A percentile compares a stretch with the other conserved stretches of the same genome.
Conservation (phyloP, 441 rosid species). For the Gossypium armourianum region DNA sequence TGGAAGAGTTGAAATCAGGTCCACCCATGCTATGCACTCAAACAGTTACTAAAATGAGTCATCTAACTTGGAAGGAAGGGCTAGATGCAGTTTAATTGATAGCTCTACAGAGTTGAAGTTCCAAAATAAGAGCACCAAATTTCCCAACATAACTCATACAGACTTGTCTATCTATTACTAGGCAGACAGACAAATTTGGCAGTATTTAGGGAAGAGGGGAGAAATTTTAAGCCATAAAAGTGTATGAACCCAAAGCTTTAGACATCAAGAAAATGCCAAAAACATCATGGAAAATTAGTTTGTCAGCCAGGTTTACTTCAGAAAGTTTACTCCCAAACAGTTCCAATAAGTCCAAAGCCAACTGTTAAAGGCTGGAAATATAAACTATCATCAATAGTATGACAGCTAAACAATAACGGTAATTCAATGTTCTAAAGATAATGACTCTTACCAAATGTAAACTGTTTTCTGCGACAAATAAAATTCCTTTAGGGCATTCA, state of each 20-base stretch:
- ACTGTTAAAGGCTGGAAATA: not conserved
- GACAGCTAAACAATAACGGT: constrained; percentile 14
- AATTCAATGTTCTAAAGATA: constrained; percentile 12
- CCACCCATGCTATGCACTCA: not conserved
- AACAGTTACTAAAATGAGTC: not conserved
- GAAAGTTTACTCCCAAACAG: not conserved
- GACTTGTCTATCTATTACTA: not conserved
- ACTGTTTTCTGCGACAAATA: constrained; percentile 89
- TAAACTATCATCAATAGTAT: constrained; percentile 6
- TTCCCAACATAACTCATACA: not conserved
- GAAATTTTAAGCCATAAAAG: not conserved
- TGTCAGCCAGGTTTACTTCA: not conserved
- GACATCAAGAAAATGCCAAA: not conserved
- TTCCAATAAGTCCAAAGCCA: not conserved
- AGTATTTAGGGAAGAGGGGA: not conserved
- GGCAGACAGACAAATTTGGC: not conserved
- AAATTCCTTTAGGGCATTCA: constrained; percentile 85
- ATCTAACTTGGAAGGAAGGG: not conserved
- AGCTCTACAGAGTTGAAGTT: not conserved
- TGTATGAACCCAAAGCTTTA: not conserved
- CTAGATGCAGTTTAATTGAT: not conserved
- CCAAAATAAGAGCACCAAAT: not conserved
- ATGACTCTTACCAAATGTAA: constrained; percentile 66
- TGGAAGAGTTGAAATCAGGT: not conserved
- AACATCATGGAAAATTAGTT: not conserved